Conservation (phyloP, 352 stramenopile genomes). For the Globisporangium carolinianum region DNA sequence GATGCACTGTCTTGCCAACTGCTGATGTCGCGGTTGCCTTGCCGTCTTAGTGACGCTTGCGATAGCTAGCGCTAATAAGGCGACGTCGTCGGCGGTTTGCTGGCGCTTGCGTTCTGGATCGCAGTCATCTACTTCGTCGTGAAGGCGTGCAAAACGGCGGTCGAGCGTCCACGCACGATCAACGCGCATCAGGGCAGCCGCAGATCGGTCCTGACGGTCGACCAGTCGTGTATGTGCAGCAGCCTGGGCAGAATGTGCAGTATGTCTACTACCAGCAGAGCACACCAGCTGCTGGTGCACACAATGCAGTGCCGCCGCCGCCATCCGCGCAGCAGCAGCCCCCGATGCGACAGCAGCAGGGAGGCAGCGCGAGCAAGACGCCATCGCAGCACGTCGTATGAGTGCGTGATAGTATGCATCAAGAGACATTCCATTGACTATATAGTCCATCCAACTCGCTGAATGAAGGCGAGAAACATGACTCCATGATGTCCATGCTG, state of each 20-base stretch:
- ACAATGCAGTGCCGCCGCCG: not conserved
- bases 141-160: not conserved
- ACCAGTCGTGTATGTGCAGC: not conserved
- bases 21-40: too few relatives aligned
- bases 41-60: too few relatives aligned
- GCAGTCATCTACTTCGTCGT: constrained; percentile 3
- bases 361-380: not conserved
- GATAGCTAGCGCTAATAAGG: not conserved
- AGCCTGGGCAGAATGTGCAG: not conserved
- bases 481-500: too few relatives aligned
- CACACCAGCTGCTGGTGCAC: not conserved
- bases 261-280: not conserved
- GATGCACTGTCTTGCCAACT: too few relatives aligned
- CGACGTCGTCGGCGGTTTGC: constrained; percentile 1
- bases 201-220: not conserved
- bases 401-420: not conserved
- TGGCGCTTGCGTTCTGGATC: constrained; percentile 1
- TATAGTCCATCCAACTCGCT: not conserved
- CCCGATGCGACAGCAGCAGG: not conserved
- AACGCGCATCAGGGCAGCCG: not conserved
- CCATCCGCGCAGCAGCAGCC: too few relatives aligned
- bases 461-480: too few relatives aligned
- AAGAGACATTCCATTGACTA: not conserved
- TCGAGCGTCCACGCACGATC: not conserved
- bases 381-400: not conserved